phyloP scores from a whole-genome alignment of 805 yeast genomes.

The Priceomyces haplophilus region DNA sequence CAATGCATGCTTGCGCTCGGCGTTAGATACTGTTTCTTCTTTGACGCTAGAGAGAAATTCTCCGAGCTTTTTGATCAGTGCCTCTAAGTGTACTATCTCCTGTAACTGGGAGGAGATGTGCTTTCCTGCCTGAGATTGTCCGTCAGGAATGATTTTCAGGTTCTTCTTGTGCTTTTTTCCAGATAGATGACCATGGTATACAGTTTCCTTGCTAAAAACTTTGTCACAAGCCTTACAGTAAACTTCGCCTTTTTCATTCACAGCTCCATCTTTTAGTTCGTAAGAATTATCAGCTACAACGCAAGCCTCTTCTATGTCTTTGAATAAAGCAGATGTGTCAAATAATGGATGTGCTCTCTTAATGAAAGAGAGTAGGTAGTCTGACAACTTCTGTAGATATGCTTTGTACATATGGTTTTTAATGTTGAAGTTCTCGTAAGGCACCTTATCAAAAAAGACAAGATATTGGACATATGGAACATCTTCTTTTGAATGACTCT shows the following conservation, averaged over 20 bases:
- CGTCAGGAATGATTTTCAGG: conserved; percentile 11
- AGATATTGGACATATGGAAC: conserved; percentile 52
- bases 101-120: background rate
- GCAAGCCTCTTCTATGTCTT: conserved; percentile 9
- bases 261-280: conserved; percentile 9
- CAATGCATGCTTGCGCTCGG: conserved; percentile 62
- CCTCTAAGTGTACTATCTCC: conserved; percentile 42
- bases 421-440: conserved; percentile 16
- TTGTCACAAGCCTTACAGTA: conserved; percentile 67
- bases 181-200: conserved; percentile 61
- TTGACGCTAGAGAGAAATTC: conserved; percentile 39
- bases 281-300: background rate
- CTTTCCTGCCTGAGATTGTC: background rate
- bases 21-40: conserved; percentile 53
- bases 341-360: conserved; percentile 48
- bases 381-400: conserved; percentile 45
- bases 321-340: conserved; percentile 28
- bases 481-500: conserved; percentile 35
- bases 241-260: conserved; percentile 28
- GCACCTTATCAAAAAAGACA: conserved; percentile 41
- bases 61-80: conserved; percentile 34
- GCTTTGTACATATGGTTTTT: conserved; percentile 31
- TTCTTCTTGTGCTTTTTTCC: conserved; percentile 77
- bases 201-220: conserved; percentile 59
- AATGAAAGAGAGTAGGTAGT: conserved; percentile 51